Conservation (phyloP, 2,329 filamentous ascomycete species). For the Colletotrichum salicis region DNA sequence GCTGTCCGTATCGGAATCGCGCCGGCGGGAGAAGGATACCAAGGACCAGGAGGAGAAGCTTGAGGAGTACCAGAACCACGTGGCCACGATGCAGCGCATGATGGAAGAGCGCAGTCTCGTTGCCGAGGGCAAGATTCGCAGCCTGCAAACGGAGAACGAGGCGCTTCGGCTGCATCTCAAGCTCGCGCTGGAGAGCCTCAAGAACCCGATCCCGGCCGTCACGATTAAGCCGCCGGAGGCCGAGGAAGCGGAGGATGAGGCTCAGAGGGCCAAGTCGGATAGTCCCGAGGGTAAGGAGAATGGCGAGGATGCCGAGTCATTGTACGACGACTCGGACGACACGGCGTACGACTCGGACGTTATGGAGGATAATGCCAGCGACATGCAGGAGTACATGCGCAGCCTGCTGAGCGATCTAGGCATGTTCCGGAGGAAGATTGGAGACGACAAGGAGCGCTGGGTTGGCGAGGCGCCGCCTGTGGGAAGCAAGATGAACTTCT, state of each 20-base stretch:
- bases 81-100: conserved; percentile 88
- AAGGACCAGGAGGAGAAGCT: conserved; percentile 83
- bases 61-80: conserved; percentile 94
- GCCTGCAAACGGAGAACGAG: conserved; percentile 89
- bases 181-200: conserved; percentile 84
- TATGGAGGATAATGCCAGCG: conserved; percentile 64
- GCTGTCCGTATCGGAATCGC: conserved; percentile 74
- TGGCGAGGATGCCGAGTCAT: conserved; percentile 67
- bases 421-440: conserved; percentile 86
- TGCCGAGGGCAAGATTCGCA: conserved; percentile 92
- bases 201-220: conserved; percentile 85
- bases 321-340: conserved; percentile 54
- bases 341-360: conserved; percentile 54
- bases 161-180: conserved; percentile 87
- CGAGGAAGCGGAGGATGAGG: conserved; percentile 15
- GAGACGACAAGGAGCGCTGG: conserved; percentile 81
- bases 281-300: conserved; percentile 58
- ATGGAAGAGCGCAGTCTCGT: conserved; percentile 96
- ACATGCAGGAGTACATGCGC: conserved; percentile 87
- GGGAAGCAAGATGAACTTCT: conserved; percentile 54
- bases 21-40: conserved; percentile 78
- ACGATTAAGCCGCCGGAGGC: conserved; percentile 45
- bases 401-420: conserved; percentile 82
- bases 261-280: conserved; percentile 26
- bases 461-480: conserved; percentile 68